Base-by-base conservation (phyloP, 805 yeast species). In the Cyberlindnera samutprakarnensis region DNA sequence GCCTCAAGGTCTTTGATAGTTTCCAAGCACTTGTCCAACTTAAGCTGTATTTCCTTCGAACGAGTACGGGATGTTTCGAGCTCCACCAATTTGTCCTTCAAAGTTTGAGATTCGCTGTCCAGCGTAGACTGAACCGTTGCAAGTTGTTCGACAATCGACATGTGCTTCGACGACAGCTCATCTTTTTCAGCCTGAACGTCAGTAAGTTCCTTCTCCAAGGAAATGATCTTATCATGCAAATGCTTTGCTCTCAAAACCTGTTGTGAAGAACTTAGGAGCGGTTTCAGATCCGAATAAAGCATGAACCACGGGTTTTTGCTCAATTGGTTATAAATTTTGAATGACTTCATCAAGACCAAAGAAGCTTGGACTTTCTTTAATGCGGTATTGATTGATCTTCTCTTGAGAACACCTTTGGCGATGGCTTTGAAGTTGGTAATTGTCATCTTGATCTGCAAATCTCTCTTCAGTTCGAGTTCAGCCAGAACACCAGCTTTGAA, bases 401-500 rank as follows among this genome's bases (percentile, higher is more conserved):
- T 72, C 2, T 70, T 64, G 7, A 70, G 37, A n/a, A 61, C 67
- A 6, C 94, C 96, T 39, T 86, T 66, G 5, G 74, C 61, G 2
- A 68, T 41, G 5, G 88, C 63, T 49, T 85, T 94, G 35, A 92
- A 68, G 4, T 58, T 56, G 0, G 78, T 68, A 24, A 84, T 59
- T 2, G 78, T 66, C 3, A 53, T 44, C 29, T 70, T 67, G 23
- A 92, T 57, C 31, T 72, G 68, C 22, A 63, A 61, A 41, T 87
- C 96, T 38, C 94, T 77, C 33, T 70, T 65, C 42, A 75, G 75
- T 53, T 92, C 98, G 37, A 92, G 66, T 34, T 77, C 77, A 3
- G 97, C 98, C 46, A 92, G 66, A 65, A 90, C 85, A 43, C 98
- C 99, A 22, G 97, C 95, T 52, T 94, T 82, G 63, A 92, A 85